Conservation (phyloP, 2,329 filamentous ascomycete genomes). For the Colletotrichum acutatum region DNA sequence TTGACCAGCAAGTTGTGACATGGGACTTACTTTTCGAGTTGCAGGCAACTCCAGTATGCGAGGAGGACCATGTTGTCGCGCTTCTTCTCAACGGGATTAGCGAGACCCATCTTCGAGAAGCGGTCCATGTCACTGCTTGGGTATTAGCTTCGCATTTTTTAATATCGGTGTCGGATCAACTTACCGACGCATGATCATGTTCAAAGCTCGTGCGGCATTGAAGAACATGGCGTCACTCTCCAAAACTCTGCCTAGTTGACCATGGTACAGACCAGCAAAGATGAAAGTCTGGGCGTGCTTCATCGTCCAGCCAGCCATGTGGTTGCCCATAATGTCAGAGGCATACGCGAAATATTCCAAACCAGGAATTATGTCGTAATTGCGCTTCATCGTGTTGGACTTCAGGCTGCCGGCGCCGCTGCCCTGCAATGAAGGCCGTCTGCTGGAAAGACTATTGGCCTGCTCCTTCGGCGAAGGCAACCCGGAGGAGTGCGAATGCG, state of each 20-base stretch:
- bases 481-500: conserved; percentile 61
- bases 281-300: conserved; percentile 87
- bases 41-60: conserved; percentile 93
- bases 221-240: conserved; percentile 79
- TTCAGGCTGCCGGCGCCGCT: conserved; percentile 30
- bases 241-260: conserved; percentile 85
- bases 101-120: conserved; percentile 52
- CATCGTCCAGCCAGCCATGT: conserved; percentile 81
- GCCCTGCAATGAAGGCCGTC: conserved; percentile 64
- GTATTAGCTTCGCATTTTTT: no score
- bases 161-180: conserved; percentile 43
- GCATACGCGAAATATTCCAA: conserved; percentile 90
- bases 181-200: conserved; percentile 81
- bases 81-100: conserved; percentile 53
- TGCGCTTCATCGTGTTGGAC: conserved; percentile 55
- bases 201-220: conserved; percentile 66
- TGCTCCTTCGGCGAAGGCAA: conserved; percentile 64
- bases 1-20: no score
- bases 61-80: conserved; percentile 75
- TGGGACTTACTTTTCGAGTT: conserved; percentile 80
- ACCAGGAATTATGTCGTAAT: conserved; percentile 88
- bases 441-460: conserved; percentile 55
- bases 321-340: conserved; percentile 85
- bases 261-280: conserved; percentile 87
- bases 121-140: conserved; percentile 60